Evolutionary conservation across 73 alveolate species (phyloP), one percentile per base, ranked within the genome.

Genomic region (Loxodes magnus): DNA sequence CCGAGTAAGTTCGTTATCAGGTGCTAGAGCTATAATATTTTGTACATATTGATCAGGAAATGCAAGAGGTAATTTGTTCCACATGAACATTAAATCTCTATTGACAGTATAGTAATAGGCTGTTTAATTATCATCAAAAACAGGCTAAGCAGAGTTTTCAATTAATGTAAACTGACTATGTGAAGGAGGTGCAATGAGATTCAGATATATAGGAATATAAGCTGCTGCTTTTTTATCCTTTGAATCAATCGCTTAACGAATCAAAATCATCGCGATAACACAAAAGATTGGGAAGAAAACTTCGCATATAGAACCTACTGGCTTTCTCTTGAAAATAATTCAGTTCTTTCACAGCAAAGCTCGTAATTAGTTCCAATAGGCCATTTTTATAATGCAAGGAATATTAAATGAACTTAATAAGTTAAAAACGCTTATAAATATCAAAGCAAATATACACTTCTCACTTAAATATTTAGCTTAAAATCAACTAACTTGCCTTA

Each of bases 281-380:
- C 73, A 57, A 0, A 79, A 16, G 7, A 73, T 59, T 14, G 96
- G 91, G 23, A 70, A 67, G 30, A 46, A 37, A 20, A 71, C 19
- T 56, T 84, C 96, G 28, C 70, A 82, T 26, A 59, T 22, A 2
- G 93, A 73, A 5, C 83, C 70, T 30, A 39, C 35, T 44, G 54
- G 36, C 35, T 56, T 56, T 30, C 96, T 39, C 48, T 64, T 67
- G 84, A 79, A 71, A 22, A 71, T 51, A 6, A 84, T 72, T 50
- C 80, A 44, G 53, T 84, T 84, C 67, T 84, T 84, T 38, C 79
- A 77, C 19, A 66, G 52, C 10, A 84, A 71, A 21, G 95, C 85
- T 28, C 58, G 36, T 21, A 44, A 60, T 17, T 75, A 82, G 24
- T 58, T 0, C 53, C 53, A 39, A 2, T 1, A 1, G 0, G 35